A percentile compares a stretch with the other conserved stretches of the same genome.
These are phyloP conservation scores for Hyaloscypha finlandica DNA, from an alignment of 495 filamentous ascomycete genomes.

Conservation along the genomic window DNA sequence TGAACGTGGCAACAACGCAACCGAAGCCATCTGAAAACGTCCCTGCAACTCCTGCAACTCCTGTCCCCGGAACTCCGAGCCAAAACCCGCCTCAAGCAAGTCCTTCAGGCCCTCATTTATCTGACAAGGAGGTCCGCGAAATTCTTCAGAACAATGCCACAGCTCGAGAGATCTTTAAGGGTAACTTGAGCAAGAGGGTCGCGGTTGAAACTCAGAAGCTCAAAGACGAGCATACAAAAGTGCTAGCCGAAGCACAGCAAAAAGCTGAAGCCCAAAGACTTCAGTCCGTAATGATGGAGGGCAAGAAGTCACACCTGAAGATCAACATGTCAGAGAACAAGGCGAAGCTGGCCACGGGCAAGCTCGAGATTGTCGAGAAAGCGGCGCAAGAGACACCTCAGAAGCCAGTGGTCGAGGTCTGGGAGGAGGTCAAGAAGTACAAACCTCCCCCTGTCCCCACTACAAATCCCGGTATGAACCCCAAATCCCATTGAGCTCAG, in stretches of 20 bases:
- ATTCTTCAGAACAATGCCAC: constrained; percentile 65
- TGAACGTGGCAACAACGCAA: constrained; percentile 6
- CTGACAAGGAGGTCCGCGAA: constrained; percentile 57
- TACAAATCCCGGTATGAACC: not conserved
- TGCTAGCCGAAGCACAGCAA: constrained; percentile 46
- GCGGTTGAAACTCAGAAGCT: constrained; percentile 58
- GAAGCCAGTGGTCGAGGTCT: constrained; percentile 79
- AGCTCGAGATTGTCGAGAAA: constrained; percentile 74
- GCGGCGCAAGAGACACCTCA: constrained; percentile 83
- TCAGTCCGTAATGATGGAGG: constrained; percentile 55
- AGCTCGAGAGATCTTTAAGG: constrained; percentile 63
- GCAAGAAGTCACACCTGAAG: constrained; percentile 67
- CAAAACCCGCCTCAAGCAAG: constrained; percentile 38
- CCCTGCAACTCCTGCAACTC: constrained; percentile 15
- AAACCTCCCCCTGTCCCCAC: constrained; percentile 51
- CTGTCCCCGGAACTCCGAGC: constrained; percentile 31
- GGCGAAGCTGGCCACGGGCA: constrained; percentile 61
- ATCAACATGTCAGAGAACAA: constrained; percentile 81
- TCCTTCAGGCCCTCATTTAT: constrained; percentile 44
- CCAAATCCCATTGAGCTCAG: not conserved
- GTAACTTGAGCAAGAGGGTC: constrained; percentile 65
- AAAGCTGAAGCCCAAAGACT: constrained; percentile 52
- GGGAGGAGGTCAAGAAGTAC: constrained; percentile 74
- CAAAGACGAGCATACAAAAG: constrained; percentile 43
- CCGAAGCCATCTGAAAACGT: constrained; percentile 11